phyloP scores from a whole-genome alignment of 1,139 yeast genomes.

The Sugiyamaella castrensis region DNA sequence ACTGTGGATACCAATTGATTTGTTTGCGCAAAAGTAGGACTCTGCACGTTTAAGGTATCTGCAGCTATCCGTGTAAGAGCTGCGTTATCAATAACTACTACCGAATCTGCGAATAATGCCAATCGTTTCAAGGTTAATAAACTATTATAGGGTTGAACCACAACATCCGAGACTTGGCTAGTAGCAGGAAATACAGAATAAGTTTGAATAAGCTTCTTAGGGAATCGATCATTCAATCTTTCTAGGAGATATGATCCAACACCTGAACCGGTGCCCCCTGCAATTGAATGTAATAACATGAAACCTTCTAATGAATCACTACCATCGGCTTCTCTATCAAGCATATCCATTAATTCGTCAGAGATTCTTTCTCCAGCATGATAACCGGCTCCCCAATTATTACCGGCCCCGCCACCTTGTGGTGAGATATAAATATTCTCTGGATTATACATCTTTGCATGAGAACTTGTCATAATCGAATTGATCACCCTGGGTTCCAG shows the following conservation, averaged over 20 bases:
- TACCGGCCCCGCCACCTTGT: conserved; percentile 81
- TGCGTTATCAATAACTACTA: conserved; percentile 85
- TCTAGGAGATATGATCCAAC: conserved; percentile 83
- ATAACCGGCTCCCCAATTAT: conserved; percentile 93
- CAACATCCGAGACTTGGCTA: conserved; percentile 78
- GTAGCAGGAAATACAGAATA: conserved; percentile 78
- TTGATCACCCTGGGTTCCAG: conserved; percentile 87
- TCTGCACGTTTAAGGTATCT: conserved; percentile 44
- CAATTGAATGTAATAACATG: conserved; percentile 91
- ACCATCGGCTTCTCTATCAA: conserved; percentile 87
- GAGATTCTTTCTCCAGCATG: conserved; percentile 65
- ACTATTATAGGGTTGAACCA: conserved; percentile 94
- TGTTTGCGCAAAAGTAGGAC: conserved; percentile 62
- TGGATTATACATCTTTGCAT: conserved; percentile 74
- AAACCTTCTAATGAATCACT: conserved; percentile 90
- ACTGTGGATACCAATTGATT: conserved; percentile 85
- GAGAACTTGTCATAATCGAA: conserved; percentile 51
- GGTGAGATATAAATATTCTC: conserved; percentile 76
- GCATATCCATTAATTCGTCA: conserved; percentile 73
- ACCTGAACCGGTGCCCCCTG: conserved; percentile 98
- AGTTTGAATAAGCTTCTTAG: conserved; percentile 79
- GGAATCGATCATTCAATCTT: conserved; percentile 72
- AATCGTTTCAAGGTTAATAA: conserved; percentile 75
- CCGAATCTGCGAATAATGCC: conserved; percentile 80
- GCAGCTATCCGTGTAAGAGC: conserved; percentile 70